These are phyloP conservation scores for Aspergillus sclerotialis DNA, from an alignment of 2,329 filamentous ascomycete species.

Conservation along the genomic window DNA sequence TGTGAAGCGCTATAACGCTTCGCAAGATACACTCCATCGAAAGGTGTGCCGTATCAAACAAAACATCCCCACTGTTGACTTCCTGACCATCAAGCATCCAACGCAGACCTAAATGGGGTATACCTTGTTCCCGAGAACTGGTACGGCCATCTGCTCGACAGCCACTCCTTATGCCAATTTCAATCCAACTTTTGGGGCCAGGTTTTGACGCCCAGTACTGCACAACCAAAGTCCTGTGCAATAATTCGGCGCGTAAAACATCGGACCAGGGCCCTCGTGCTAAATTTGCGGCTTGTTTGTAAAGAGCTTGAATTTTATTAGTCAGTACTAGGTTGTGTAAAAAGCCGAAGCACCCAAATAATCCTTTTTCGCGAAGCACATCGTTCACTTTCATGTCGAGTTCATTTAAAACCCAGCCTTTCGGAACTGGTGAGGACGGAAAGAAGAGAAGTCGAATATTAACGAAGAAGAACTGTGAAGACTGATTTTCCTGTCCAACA, in stretches of 20 bases:
- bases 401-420: conserved; percentile 54
- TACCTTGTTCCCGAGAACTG: conserved; percentile 6
- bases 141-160: conserved; percentile 6
- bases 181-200: conserved; percentile 79
- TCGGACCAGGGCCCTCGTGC: conserved; percentile 68
- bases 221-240: conserved; percentile 75
- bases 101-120: conserved; percentile 42
- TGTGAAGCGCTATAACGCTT: conserved; percentile 67
- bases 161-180: conserved; percentile 61
- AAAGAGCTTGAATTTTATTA: conserved; percentile 78
- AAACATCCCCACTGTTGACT: conserved; percentile 60
- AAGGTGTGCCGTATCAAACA: conserved; percentile 59
- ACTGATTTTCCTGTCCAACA: conserved; percentile 75
- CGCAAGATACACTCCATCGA: conserved; percentile 70
- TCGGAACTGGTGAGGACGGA: conserved; percentile 59
- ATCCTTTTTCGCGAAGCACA: conserved; percentile 60
- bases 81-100: conserved; percentile 84
- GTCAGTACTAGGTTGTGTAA: conserved; percentile 84
- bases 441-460: conserved; percentile 80
- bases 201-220: conserved; percentile 80
- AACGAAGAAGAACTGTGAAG: conserved; percentile 87
- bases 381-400: conserved; percentile 69
- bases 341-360: conserved; percentile 75
- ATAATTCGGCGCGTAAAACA: conserved; percentile 66
- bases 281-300: conserved; percentile 67